A percentile compares a stretch with the other conserved stretches of the same genome.
Conservation (phyloP, 1,139 yeast genomes). For the Suhomyces bokatorum region DNA sequence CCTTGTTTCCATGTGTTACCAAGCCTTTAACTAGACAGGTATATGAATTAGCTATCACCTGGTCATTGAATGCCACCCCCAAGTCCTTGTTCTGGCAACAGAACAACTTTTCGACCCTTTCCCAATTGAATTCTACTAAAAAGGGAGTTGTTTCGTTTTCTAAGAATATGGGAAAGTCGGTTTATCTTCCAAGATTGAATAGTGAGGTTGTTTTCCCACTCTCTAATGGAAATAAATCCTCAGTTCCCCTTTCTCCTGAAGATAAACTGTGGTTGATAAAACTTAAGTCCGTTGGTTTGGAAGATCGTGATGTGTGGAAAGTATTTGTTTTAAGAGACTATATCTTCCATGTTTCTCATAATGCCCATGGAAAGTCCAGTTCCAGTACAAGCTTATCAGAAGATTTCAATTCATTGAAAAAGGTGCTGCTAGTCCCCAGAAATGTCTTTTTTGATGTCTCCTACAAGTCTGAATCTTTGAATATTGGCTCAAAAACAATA, state of each 20-base stretch:
- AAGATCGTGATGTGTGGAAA: constrained; percentile 80
- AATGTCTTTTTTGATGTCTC: constrained; percentile 67
- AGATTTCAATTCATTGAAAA: constrained; percentile 12
- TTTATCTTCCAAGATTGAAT: constrained; percentile 32
- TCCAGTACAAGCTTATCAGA: constrained; percentile 2
- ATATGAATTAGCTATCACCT: constrained; percentile 62
- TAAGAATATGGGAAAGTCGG: constrained; percentile 42
- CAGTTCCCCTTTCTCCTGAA: constrained; percentile 49
- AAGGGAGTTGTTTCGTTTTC: constrained; percentile 25
- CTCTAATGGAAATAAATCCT: constrained; percentile 18
- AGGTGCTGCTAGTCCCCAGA: constrained; percentile 40
- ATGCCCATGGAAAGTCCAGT: constrained; percentile 14
- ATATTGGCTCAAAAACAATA: constrained; percentile 20
- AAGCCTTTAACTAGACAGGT: constrained; percentile 67
- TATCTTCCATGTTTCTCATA: constrained; percentile 57
- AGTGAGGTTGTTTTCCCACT: constrained; percentile 18
- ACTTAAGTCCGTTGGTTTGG: constrained; percentile 68
- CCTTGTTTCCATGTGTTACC: constrained; percentile 62
- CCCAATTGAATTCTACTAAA: constrained; percentile 13
- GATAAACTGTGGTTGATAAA: constrained; percentile 78
- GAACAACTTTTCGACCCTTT: constrained; percentile 30
- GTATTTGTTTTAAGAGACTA: constrained; percentile 68
- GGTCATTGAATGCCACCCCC: constrained; percentile 66
- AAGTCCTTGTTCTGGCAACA: constrained; percentile 80
- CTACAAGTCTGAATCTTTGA: constrained; percentile 46